Evolutionary conservation across 768 basidiomycete genomes (phyloP).

Genomic region (Pholiota microspora): DNA sequence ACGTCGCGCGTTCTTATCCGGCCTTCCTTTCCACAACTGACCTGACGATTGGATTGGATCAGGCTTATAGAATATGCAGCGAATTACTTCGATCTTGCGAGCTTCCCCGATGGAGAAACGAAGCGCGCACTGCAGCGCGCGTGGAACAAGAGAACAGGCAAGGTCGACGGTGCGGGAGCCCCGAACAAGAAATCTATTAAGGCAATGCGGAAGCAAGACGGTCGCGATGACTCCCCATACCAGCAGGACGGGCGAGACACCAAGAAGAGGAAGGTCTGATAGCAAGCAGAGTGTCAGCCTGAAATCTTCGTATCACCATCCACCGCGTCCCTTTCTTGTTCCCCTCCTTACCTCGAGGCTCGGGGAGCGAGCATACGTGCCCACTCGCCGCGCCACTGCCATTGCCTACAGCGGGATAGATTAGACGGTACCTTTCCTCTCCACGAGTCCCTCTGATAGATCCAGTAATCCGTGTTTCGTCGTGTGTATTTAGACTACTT

Average conservation of each 20-base stretch:
- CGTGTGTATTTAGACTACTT: slow-evolving; percentile 10
- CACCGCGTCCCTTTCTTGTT: neutral
- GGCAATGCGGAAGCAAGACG: slow-evolving; percentile 5
- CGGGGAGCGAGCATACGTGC: neutral
- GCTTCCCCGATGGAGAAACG: slow-evolving; percentile 69
- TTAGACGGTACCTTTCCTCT: neutral
- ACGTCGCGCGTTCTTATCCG: slow-evolving; percentile 8
- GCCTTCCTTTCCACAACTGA: neutral
- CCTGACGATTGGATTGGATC: slow-evolving; percentile 5
- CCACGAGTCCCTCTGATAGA: neutral
- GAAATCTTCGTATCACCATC: too few relatives aligned
- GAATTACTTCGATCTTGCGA: slow-evolving; percentile 65
- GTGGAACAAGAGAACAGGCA: slow-evolving; percentile 51
- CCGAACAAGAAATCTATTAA: slow-evolving; percentile 13
- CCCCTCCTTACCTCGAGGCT: neutral
- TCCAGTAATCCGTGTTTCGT: neutral
- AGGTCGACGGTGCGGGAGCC: slow-evolving; percentile 20
- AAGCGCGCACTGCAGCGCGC: slow-evolving; percentile 62
- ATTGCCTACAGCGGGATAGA: neutral
- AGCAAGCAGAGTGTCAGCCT: too few relatives aligned
- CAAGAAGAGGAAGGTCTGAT: slow-evolving; percentile 6
- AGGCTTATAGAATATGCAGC: slow-evolving; percentile 40
- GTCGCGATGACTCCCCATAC: neutral
- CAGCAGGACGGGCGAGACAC: slow-evolving; percentile 11
- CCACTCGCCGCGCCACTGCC: neutral